Conservation (phyloP, 768 basidiomycete genomes). For the Macrolepiota dolichaula region DNA sequence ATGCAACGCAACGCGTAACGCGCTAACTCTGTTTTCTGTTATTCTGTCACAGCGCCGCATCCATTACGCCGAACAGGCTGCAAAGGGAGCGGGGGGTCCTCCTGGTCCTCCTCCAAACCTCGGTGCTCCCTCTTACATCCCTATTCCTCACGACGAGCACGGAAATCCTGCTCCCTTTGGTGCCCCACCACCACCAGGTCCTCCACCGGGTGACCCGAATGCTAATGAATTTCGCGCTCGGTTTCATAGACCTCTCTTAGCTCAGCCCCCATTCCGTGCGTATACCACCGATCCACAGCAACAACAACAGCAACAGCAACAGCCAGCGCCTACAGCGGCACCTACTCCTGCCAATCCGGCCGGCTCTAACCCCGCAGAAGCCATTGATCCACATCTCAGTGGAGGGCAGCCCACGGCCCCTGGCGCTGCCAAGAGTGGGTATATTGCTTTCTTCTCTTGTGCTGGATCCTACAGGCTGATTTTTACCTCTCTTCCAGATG, state of each 20-base stretch:
- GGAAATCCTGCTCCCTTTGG: slow-evolving; percentile 11
- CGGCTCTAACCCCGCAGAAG: slow-evolving; percentile 14
- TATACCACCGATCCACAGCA: slow-evolving; percentile 14
- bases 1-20: slow-evolving; percentile 11
- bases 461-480: not conserved
- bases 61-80: slow-evolving; percentile 39
- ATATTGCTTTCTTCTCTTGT: not conserved
- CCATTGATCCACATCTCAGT: slow-evolving; percentile 14
- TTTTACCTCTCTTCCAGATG: not conserved
- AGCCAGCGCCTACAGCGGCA: slow-evolving; percentile 8
- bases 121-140: slow-evolving; percentile 23
- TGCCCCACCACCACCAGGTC: slow-evolving; percentile 9
- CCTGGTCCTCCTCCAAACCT: slow-evolving; percentile 22
- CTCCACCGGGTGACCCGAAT: slow-evolving; percentile 8
- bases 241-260: slow-evolving; percentile 14
- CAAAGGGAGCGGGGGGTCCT: slow-evolving; percentile 25
- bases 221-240: slow-evolving; percentile 10
- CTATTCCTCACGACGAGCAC: slow-evolving; percentile 24
- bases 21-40: slow-evolving; percentile 8
- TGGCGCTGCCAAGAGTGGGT: slow-evolving; percentile 12
- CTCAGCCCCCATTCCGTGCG: slow-evolving; percentile 11
- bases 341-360: slow-evolving; percentile 4
- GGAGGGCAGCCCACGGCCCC: slow-evolving; percentile 12
- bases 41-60: slow-evolving; percentile 31
- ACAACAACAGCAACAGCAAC: slow-evolving; percentile 7